Percentiles rank a stretch among this genome's conserved stretches.
phyloP scores from a whole-genome alignment of 1,284 basidiomycete species.

The Puccinia novopanici region DNA sequence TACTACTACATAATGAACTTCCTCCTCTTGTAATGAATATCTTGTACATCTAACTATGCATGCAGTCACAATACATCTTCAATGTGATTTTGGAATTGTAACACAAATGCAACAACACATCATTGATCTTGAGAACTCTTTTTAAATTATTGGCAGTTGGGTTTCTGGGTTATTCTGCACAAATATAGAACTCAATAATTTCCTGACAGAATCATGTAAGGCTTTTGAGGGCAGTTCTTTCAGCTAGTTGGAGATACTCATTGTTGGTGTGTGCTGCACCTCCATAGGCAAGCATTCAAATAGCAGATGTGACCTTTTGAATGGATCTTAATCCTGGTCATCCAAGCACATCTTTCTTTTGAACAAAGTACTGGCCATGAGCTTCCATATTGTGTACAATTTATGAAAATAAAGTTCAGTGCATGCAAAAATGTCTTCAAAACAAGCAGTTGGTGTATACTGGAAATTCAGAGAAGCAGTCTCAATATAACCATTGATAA shows the following conservation, averaged over 20 bases:
- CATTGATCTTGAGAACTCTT: too few relatives aligned
- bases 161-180: too few relatives aligned
- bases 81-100: too few relatives aligned
- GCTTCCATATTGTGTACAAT: background rate
- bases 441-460: background rate
- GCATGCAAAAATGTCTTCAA: background rate
- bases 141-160: too few relatives aligned
- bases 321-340: background rate
- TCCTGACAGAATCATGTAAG: background rate
- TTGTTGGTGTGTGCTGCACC: background rate
- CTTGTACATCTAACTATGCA: too few relatives aligned
- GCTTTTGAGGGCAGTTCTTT: slow-evolving; percentile 2
- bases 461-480: background rate
- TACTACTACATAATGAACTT: too few relatives aligned
- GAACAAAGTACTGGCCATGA: background rate
- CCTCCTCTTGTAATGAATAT: too few relatives aligned
- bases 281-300: slow-evolving; percentile 13
- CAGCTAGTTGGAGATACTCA: slow-evolving; percentile 20
- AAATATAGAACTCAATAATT: too few relatives aligned
- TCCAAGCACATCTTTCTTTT: background rate
- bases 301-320: slow-evolving; percentile 14
- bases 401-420: background rate
- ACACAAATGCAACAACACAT: too few relatives aligned
- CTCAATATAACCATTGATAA: background rate
- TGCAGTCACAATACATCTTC: too few relatives aligned